phyloP scores from a whole-genome alignment of 768 basidiomycete species.

The Russula compacta region DNA sequence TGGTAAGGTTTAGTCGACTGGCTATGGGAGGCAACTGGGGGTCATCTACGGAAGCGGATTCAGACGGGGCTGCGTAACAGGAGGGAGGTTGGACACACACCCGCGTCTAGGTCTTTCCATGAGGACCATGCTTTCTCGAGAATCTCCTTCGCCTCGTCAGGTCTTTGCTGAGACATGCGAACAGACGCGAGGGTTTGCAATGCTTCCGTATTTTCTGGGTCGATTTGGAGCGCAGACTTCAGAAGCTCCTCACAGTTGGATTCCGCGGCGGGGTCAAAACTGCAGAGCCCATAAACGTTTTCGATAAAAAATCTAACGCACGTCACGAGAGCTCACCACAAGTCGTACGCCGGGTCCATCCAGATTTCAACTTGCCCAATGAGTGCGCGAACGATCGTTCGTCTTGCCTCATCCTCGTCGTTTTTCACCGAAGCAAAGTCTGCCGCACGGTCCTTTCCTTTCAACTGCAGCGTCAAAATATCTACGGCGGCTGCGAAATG shows the following conservation, averaged over 20 bases:
- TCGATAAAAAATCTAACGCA: neutral
- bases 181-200: constrained; percentile 77
- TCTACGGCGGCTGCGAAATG: constrained; percentile 79
- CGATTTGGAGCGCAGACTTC: constrained; percentile 57
- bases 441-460: constrained; percentile 59
- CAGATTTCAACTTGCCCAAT: constrained; percentile 90
- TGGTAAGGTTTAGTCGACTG: constrained; percentile 63
- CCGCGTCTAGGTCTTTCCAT: constrained; percentile 62
- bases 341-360: constrained; percentile 87
- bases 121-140: constrained; percentile 58
- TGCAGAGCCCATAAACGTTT: constrained; percentile 25
- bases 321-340: constrained; percentile 51
- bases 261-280: constrained; percentile 77
- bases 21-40: constrained; percentile 62
- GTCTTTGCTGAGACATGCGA: constrained; percentile 76
- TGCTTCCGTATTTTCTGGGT: constrained; percentile 70
- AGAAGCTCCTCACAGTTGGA: constrained; percentile 74
- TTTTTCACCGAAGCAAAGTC: constrained; percentile 27
- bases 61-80: neutral
- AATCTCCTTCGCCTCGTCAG: constrained; percentile 69
- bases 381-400: constrained; percentile 67
- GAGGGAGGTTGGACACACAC: constrained; percentile 24
- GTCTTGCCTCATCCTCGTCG: constrained; percentile 53
- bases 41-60: constrained; percentile 40
- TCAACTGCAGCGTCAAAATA: constrained; percentile 55